Conservation (phyloP, 192 early-diverging fungal genomes). For the Gigaspora rosea region DNA sequence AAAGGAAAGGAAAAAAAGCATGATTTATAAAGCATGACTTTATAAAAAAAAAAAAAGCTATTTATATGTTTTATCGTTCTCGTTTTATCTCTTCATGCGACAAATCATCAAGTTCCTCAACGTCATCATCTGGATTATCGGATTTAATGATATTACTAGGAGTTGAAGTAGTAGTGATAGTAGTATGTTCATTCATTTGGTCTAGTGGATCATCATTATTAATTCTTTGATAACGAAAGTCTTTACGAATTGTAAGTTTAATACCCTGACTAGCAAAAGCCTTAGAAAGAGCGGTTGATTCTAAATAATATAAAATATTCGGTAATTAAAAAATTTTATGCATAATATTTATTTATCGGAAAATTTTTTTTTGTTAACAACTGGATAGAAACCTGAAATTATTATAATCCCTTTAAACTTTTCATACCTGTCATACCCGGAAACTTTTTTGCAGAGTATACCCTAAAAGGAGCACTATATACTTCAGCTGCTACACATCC, state of each 20-base stretch:
- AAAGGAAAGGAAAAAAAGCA: too few relatives aligned
- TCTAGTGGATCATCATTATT: constrained; percentile 8
- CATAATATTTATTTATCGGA: not conserved
- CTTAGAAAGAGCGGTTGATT: constrained; percentile 72
- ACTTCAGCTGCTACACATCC: constrained; percentile 48
- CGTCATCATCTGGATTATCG: too few relatives aligned
- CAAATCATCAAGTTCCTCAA: too few relatives aligned
- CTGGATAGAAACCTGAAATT: constrained; percentile 4
- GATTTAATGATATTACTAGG: too few relatives aligned
- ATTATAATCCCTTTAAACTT: not conserved
- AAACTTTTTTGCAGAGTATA: constrained; percentile 76
- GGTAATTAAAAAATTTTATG: constrained; percentile 16
- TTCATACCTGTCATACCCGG: constrained; percentile 68
- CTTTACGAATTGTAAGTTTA: constrained; percentile 76
- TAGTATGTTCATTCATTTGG: not conserved
- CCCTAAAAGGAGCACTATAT: constrained; percentile 70
- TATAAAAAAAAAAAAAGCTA: too few relatives aligned
- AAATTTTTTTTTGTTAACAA: not conserved
- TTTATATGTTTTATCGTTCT: too few relatives aligned
- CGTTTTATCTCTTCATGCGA: too few relatives aligned
- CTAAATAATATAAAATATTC: constrained; percentile 32
- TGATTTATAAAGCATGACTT: too few relatives aligned
- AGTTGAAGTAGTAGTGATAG: too few relatives aligned
- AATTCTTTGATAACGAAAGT: constrained; percentile 29
- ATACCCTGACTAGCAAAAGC: constrained; percentile 77